Percentiles rank a stretch among this genome's conserved stretches.
These are phyloP conservation scores for Fusarium verrucosum DNA, from an alignment of 2,329 filamentous ascomycete species.

Conservation along the genomic window DNA sequence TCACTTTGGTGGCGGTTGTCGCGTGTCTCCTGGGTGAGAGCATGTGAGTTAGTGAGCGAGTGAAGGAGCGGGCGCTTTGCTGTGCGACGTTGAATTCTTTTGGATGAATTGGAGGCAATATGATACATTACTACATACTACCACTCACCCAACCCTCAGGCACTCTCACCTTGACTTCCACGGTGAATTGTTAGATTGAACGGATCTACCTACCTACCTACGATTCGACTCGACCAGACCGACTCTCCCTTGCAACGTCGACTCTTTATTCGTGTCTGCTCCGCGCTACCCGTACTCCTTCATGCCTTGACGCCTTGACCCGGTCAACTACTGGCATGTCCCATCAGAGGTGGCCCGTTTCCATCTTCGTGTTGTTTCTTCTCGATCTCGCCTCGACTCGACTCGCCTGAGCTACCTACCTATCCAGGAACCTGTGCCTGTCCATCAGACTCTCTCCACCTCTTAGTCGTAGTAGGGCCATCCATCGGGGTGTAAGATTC, in stretches of 20 bases:
- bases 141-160: background rate
- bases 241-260: constrained; percentile 29
- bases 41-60: too few relatives aligned
- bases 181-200: constrained; percentile 9
- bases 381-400: constrained; percentile 32
- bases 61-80: constrained; percentile 15
- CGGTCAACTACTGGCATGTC: constrained; percentile 28
- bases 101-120: constrained; percentile 15
- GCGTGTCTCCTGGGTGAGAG: constrained; percentile 18
- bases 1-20: constrained; percentile 31
- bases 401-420: constrained; percentile 31
- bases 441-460: constrained; percentile 38
- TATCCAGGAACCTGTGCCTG: constrained; percentile 27
- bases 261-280: constrained; percentile 15
- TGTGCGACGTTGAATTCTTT: constrained; percentile 41
- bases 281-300: constrained; percentile 13
- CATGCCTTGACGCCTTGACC: constrained; percentile 14
- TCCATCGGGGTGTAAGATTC: constrained; percentile 39
- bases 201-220: too few relatives aligned
- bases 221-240: constrained; percentile 18
- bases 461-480: constrained; percentile 31
- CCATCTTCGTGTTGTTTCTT: constrained; percentile 29
- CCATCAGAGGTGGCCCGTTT: constrained; percentile 31
- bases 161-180: background rate
- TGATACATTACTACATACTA: constrained; percentile 18